These are phyloP conservation scores for Globisporangium viniferum DNA, from an alignment of 352 stramenopile species.

Conservation along the genomic window DNA sequence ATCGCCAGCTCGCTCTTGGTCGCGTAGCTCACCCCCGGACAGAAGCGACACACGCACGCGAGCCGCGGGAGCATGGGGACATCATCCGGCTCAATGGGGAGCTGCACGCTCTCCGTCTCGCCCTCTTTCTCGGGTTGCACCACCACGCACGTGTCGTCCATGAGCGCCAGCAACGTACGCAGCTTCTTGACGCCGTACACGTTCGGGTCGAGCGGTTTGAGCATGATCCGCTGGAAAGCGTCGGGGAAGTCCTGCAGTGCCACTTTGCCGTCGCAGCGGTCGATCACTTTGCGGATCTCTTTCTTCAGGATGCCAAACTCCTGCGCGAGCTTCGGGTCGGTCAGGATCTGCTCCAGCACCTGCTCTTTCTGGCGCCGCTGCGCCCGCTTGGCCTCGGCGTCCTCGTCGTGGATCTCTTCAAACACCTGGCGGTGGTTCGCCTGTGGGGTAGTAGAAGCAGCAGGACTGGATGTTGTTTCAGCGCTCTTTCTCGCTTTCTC, in stretches of 20 bases:
- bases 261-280: constrained; percentile 48
- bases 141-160: constrained; percentile 55
- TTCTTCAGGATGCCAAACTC: constrained; percentile 69
- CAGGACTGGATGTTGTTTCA: constrained; percentile 6
- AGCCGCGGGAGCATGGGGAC: constrained; percentile 47
- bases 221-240: constrained; percentile 61
- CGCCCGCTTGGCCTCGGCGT: constrained; percentile 10
- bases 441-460: neutral
- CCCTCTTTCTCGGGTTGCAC: constrained; percentile 42
- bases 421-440: constrained; percentile 43
- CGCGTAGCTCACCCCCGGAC: constrained; percentile 64
- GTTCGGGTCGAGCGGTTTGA: constrained; percentile 54
- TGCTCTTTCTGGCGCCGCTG: constrained; percentile 44
- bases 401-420: constrained; percentile 29
- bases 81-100: constrained; percentile 40
- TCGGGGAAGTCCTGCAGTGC: constrained; percentile 44
- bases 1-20: constrained; percentile 49
- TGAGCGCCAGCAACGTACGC: constrained; percentile 48
- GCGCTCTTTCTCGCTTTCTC: constrained; percentile 8
- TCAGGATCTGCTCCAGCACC: constrained; percentile 43
- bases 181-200: constrained; percentile 79
- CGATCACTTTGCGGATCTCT: constrained; percentile 71
- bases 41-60: constrained; percentile 52
- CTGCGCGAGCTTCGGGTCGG: constrained; percentile 34
- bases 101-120: constrained; percentile 64